Evolutionary conservation across 208 protist genomes (phyloP).

Genomic region (Crithidia mellificae): DNA sequence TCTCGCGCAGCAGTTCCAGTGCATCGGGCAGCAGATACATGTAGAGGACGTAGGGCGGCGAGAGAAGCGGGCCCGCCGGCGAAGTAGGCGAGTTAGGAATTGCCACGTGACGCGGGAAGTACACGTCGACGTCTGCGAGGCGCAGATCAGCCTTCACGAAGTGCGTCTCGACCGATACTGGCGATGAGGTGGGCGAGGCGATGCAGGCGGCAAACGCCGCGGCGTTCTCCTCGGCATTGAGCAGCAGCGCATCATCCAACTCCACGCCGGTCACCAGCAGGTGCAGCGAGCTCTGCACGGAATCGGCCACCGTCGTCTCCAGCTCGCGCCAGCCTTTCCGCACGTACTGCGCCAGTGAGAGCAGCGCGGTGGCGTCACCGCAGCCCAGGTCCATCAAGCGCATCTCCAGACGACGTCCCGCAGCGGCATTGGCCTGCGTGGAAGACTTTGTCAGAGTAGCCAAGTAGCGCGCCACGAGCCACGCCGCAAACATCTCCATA

Average conservation of each 20-base stretch:
- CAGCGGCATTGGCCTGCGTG: background rate
- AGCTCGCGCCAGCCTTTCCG: conserved; percentile 28
- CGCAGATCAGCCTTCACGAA: conserved; percentile 47
- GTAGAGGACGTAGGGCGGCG: conserved; percentile 47
- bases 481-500: conserved; percentile 40
- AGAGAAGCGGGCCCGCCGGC: background rate
- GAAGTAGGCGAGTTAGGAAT: background rate
- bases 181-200: conserved; percentile 10
- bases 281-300: background rate
- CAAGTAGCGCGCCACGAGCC: conserved; percentile 31
- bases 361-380: conserved; percentile 58
- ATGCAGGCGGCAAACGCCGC: background rate
- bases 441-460: background rate
- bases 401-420: conserved; percentile 17
- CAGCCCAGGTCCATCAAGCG: conserved; percentile 69
- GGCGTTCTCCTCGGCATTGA: conserved; percentile 19
- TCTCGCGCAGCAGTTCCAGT: conserved; percentile 45
- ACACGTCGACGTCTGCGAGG: conserved; percentile 34
- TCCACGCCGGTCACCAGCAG: conserved; percentile 50
- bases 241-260: conserved; percentile 64
- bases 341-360: conserved; percentile 33
- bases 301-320: conserved; percentile 1
- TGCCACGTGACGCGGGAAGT: conserved; percentile 26
- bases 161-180: conserved; percentile 27
- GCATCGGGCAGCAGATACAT: conserved; percentile 76